These are phyloP conservation scores for Austroboletus niveus DNA, from an alignment of 1,284 basidiomycete species.

Conservation along the genomic window DNA sequence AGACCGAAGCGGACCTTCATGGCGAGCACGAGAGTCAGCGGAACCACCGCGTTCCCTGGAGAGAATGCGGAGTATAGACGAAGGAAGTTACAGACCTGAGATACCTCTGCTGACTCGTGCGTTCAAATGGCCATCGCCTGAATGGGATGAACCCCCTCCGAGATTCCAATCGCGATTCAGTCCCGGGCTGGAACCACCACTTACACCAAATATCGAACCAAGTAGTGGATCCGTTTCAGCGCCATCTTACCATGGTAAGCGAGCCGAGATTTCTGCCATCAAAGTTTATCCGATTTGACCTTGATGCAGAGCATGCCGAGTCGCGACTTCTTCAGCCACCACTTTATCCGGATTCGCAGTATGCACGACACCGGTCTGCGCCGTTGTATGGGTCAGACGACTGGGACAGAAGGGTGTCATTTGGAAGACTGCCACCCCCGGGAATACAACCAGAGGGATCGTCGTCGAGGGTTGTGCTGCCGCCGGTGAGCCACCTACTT, in stretches of 20 bases:
- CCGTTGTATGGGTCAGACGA: slow-evolving; percentile 28
- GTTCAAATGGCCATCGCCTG: slow-evolving; percentile 27
- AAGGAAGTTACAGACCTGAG: slow-evolving; percentile 12
- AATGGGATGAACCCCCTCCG: slow-evolving; percentile 14
- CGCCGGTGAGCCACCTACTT: slow-evolving; percentile 28
- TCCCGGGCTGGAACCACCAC: slow-evolving; percentile 11
- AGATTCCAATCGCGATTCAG: slow-evolving; percentile 13
- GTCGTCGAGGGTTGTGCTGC: slow-evolving; percentile 27
- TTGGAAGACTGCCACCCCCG: slow-evolving; percentile 16
- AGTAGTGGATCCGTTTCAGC: slow-evolving; percentile 7
- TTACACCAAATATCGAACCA: slow-evolving; percentile 15
- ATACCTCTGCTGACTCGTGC: slow-evolving; percentile 18
- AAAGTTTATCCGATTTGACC: slow-evolving; percentile 8
- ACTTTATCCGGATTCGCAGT: slow-evolving; percentile 17
- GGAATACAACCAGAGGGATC: slow-evolving; percentile 15
- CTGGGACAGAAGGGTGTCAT: slow-evolving; percentile 23
- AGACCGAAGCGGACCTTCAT: slow-evolving; percentile 28
- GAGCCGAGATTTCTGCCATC: background rate
- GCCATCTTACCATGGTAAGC: slow-evolving; percentile 22
- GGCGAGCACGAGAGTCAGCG: slow-evolving; percentile 12
- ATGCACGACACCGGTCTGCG: slow-evolving; percentile 26
- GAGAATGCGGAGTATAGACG: slow-evolving; percentile 17
- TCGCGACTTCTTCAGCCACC: slow-evolving; percentile 17
- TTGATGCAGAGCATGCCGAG: slow-evolving; percentile 18
- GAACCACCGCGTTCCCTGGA: slow-evolving; percentile 10